Conservation (phyloP, 2,329 filamentous ascomycete genomes). For the Cercospora sesami region DNA sequence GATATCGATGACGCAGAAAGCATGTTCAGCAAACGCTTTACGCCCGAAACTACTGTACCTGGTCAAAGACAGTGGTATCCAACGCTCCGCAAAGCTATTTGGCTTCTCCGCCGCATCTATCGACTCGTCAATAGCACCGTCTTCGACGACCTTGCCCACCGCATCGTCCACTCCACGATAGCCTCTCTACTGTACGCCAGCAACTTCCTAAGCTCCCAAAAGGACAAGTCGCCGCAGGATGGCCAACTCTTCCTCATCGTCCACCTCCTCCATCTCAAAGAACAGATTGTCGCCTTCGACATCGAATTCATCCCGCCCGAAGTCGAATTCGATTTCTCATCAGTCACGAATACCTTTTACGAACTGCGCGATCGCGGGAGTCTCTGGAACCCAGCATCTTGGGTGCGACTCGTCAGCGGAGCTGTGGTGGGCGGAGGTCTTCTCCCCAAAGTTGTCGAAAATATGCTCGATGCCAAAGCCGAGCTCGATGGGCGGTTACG, state of each 20-base stretch:
- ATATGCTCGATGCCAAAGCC: conserved; percentile 70
- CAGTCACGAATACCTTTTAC: conserved; percentile 65
- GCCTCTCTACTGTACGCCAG: conserved; percentile 77
- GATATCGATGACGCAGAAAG: conserved; percentile 56
- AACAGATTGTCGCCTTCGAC: conserved; percentile 92
- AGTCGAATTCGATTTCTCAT: conserved; percentile 66
- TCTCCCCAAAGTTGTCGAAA: conserved; percentile 66
- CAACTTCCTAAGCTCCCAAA: conserved; percentile 59
- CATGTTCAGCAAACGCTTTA: conserved; percentile 36
- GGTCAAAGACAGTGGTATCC: conserved; percentile 58
- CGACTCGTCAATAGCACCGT: conserved; percentile 68
- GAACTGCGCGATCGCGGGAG: conserved; percentile 65
- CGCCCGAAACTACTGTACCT: conserved; percentile 16
- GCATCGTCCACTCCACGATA: conserved; percentile 88
- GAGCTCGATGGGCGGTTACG: conserved; percentile 64
- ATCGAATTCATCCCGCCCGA: conserved; percentile 74
- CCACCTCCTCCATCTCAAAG: conserved; percentile 91
- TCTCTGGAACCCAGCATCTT: conserved; percentile 64
- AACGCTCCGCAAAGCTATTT: conserved; percentile 66
- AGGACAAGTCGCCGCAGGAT: conserved; percentile 61
- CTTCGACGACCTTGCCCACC: conserved; percentile 71
- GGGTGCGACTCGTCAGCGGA: conserved; percentile 58
- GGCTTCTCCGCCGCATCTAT: conserved; percentile 68
- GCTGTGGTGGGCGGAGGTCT: conserved; percentile 47
- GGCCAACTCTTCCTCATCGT: conserved; percentile 90